Conservation (phyloP, 352 stramenopile genomes). For the Poterioochromonas sp. region DNA sequence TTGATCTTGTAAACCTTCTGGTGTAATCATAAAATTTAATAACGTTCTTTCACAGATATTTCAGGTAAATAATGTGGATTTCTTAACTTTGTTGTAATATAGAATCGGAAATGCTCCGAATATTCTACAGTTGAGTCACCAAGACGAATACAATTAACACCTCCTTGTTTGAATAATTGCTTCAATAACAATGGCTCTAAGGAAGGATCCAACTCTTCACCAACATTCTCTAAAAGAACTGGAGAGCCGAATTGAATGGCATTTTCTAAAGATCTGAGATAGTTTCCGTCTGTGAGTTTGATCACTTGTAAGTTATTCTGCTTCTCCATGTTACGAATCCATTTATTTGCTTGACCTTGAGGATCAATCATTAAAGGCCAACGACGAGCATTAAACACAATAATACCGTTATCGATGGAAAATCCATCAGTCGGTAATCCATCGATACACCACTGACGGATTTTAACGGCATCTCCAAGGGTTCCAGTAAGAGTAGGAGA, state of each 20-base stretch:
- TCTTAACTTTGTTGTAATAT: constrained; percentile 82
- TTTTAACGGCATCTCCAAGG: constrained; percentile 74
- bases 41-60: constrained; percentile 72
- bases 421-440: constrained; percentile 82
- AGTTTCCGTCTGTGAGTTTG: constrained; percentile 82
- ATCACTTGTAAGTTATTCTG: constrained; percentile 76
- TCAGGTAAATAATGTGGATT: constrained; percentile 85
- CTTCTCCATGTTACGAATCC: constrained; percentile 86
- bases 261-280: constrained; percentile 81
- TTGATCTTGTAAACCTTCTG: constrained; percentile 75
- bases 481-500: constrained; percentile 52
- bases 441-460: constrained; percentile 88
- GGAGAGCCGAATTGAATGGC: constrained; percentile 78
- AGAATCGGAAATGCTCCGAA: constrained; percentile 77
- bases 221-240: constrained; percentile 79
- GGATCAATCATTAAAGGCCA: constrained; percentile 91
- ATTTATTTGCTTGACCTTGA: constrained; percentile 85
- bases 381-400: constrained; percentile 80
- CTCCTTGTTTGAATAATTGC: constrained; percentile 83
- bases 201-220: constrained; percentile 77
- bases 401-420: constrained; percentile 85
- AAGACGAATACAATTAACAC: constrained; percentile 76
- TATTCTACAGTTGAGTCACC: constrained; percentile 83
- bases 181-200: constrained; percentile 83
- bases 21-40: constrained; percentile 91